phyloP scores from a whole-genome alignment of 148 eudicot species.

The Chenopodium formosanum region DNA sequence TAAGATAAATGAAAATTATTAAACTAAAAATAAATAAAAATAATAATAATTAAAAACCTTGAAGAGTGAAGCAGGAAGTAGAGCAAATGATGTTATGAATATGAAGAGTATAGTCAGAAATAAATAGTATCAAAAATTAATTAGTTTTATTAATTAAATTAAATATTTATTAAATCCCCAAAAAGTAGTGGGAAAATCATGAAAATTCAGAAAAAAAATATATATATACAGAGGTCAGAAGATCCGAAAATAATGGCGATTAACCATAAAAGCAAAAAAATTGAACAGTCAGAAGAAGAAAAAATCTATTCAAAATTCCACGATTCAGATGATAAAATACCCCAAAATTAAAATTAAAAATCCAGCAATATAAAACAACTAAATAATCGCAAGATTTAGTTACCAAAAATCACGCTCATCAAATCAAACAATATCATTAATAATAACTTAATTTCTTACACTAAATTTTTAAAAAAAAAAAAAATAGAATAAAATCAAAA shows the following conservation, averaged over 20 bases:
- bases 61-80: neutral
- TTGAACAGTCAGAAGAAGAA: slow-evolving; percentile 19
- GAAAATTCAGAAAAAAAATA: slow-evolving; percentile 9
- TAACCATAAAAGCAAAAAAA: neutral
- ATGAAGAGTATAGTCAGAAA: neutral
- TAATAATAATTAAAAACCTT: slow-evolving; percentile 3
- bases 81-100: neutral
- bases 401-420: slow-evolving; percentile 28
- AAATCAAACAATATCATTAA: slow-evolving; percentile 8
- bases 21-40: neutral
- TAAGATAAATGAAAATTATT: neutral
- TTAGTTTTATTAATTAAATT: neutral
- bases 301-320: neutral
- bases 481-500: neutral
- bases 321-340: slow-evolving; percentile 13
- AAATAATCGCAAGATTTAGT: slow-evolving; percentile 26
- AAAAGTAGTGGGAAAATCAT: slow-evolving; percentile 17
- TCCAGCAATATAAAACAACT: neutral
- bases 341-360: neutral
- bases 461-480: too few relatives aligned
- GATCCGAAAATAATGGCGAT: slow-evolving; percentile 51
- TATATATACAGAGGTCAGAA: slow-evolving; percentile 26
- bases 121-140: neutral
- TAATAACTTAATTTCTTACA: neutral
- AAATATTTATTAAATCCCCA: neutral